Evolutionary conservation across 176 grass and related monocot genomes (phyloP), one percentile per base, ranked within the genome.

Genomic region (Rhynchospora pubera): DNA sequence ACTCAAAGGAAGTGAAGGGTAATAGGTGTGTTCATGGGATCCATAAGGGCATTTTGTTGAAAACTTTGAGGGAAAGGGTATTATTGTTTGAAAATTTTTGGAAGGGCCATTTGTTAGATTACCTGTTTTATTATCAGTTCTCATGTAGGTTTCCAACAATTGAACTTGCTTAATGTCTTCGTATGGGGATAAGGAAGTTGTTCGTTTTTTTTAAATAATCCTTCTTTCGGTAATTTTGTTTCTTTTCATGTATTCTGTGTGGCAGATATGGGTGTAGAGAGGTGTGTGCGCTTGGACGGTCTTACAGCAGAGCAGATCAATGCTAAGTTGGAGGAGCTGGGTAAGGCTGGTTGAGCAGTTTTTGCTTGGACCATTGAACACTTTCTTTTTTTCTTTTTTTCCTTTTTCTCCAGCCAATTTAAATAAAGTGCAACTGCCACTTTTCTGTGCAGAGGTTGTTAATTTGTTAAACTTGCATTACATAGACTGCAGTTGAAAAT

Each of bases 251-350:
- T 60, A n/a, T 74, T 39, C 10, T 62, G 60, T 69, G 79, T 78
- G 28, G 55, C 69, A 93, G 91, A 83, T 73, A 88, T 91, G 91
- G 91, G 91, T 6, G 89, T 91, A 9, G 91, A 93, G 89, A 93
- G 86, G 50, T 93, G 91, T 2, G 91, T 86, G 67, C 42, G 70
- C 11, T 91, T 93, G 89, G 84, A 91, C 71, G 91, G 91, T 34
- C 51, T 91, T 43, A 88, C 91, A 6, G 83, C 89, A 84, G 86
- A 73, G 2, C 89, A 93, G 57, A 93, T 93, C 51, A 85, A 91
- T 85, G 79, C 83, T 59, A 93, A 91, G 84, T 84, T 93, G 77
- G 91, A 93, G 91, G 89, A 93, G 23, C 84, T 93, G 6, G 81
- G 80, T 23, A 91, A 85, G 68, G 86, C 84, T 1, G 81, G 84